A percentile compares a stretch with the other conserved stretches of the same genome.
These are phyloP conservation scores for Cyberlindnera euphorbiae DNA, from an alignment of 805 yeast genomes.

Conservation along the genomic window DNA sequence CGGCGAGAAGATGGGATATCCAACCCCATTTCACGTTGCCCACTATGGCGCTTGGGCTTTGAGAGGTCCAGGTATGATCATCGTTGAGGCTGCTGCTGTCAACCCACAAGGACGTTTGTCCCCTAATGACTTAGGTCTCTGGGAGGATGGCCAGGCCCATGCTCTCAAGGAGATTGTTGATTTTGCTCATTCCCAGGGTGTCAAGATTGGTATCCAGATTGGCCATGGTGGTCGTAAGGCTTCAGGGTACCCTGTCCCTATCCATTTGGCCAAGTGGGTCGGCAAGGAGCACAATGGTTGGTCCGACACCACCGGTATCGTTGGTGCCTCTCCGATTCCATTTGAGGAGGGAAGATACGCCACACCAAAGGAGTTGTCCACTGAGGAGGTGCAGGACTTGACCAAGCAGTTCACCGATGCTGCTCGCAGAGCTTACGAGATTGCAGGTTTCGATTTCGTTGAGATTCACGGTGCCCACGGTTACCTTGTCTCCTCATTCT, in stretches of 20 bases:
- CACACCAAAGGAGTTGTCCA: slow-evolving; percentile 40
- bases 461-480: slow-evolving; percentile 46
- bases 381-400: slow-evolving; percentile 35
- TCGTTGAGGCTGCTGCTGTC: slow-evolving; percentile 44
- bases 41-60: slow-evolving; percentile 45
- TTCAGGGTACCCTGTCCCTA: slow-evolving; percentile 29
- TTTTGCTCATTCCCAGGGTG: slow-evolving; percentile 40
- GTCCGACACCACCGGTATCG: slow-evolving; percentile 32
- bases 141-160: slow-evolving; percentile 44
- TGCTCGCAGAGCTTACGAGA: slow-evolving; percentile 44
- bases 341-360: slow-evolving; percentile 19
- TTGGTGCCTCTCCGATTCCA: slow-evolving; percentile 42
- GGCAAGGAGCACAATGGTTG: slow-evolving; percentile 37
- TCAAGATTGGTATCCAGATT: slow-evolving; percentile 47
- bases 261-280: slow-evolving; percentile 29
- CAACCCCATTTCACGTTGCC: slow-evolving; percentile 42
- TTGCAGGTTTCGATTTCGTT: slow-evolving; percentile 27
- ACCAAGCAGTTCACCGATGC: slow-evolving; percentile 39
- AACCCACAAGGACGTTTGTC: slow-evolving; percentile 37
- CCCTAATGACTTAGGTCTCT: slow-evolving; percentile 44
- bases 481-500: slow-evolving; percentile 45
- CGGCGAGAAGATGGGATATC: slow-evolving; percentile 31
- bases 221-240: slow-evolving; percentile 54
- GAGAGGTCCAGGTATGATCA: slow-evolving; percentile 45
- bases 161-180: slow-evolving; percentile 38